Conservation (phyloP, 345 rosid species). For the Capsella bursapastoris region DNA sequence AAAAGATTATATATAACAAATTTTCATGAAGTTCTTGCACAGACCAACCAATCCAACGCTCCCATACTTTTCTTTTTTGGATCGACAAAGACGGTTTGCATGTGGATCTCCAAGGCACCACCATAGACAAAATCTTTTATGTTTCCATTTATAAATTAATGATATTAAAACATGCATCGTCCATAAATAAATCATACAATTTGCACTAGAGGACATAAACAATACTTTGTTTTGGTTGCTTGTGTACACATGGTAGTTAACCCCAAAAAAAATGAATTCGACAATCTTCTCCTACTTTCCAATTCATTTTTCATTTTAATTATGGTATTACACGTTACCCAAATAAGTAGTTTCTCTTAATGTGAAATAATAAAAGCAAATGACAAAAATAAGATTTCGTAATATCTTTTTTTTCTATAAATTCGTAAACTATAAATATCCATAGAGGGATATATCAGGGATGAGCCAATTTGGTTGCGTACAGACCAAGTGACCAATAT, state of each 20-base stretch:
- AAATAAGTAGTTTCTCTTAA: not conserved
- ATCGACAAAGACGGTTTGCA: conserved; percentile 34
- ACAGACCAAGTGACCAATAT: conserved; percentile 28
- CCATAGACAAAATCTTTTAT: conserved; percentile 20
- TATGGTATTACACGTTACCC: not conserved
- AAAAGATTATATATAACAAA: not conserved
- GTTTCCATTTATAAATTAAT: not conserved
- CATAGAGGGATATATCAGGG: too few relatives aligned
- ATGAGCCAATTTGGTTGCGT: conserved; percentile 26
- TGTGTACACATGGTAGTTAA: conserved; percentile 32
- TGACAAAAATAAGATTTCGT: too few relatives aligned
- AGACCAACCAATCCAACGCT: conserved; percentile 20
- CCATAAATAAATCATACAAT: conserved; percentile 22
- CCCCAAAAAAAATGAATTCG: not conserved
- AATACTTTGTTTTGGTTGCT: conserved; percentile 11
- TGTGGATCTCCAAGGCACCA: conserved; percentile 30
- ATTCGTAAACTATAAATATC: not conserved
- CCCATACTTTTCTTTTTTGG: conserved; percentile 35
- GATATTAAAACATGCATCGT: conserved; percentile 3
- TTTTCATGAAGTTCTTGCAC: conserved; percentile 36
- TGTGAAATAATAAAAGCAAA: too few relatives aligned
- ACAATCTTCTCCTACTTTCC: not conserved
- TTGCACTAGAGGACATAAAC: not conserved
- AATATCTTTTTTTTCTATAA: too few relatives aligned
- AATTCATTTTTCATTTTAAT: not conserved